Evolutionary conservation across 1,284 basidiomycete species (phyloP).

Genomic region (Cryptococcus wingfieldii): DNA sequence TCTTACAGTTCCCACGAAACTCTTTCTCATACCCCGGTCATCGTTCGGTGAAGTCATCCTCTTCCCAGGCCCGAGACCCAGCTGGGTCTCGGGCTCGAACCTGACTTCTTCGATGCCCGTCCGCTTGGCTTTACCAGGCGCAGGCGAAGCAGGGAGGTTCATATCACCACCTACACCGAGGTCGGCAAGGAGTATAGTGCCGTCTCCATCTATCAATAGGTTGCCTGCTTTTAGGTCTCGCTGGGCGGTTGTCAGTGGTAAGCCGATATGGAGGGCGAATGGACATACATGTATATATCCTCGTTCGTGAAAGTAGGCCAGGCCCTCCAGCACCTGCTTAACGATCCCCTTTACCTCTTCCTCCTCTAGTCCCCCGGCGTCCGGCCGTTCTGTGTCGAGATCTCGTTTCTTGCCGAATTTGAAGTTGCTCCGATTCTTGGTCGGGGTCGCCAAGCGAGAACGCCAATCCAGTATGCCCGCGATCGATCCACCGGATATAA

Average conservation of each 20-base stretch:
- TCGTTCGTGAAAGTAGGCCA: conserved; percentile 82
- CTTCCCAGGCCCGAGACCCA: conserved; percentile 1
- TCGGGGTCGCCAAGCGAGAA: conserved; percentile 8
- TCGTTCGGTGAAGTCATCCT: not conserved
- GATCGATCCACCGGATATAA: conserved; percentile 39
- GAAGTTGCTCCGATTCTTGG: conserved; percentile 9
- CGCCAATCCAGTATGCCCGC: conserved; percentile 40
- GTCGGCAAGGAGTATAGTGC: conserved; percentile 83
- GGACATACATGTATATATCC: conserved; percentile 72
- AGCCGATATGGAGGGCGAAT: no score
- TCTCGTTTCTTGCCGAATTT: conserved; percentile 5
- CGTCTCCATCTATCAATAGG: conserved; percentile 72
- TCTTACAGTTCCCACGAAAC: conserved; percentile 74
- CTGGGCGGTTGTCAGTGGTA: conserved; percentile 16
- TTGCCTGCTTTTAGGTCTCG: conserved; percentile 67
- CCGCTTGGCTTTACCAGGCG: not conserved
- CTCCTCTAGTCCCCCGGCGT: conserved; percentile 25
- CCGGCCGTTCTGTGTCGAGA: not conserved
- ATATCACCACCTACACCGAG: conserved; percentile 67
- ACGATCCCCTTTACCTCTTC: conserved; percentile 50
- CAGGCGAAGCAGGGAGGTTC: conserved; percentile 22
- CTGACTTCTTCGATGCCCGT: conserved; percentile 24
- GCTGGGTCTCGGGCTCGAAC: conserved; percentile 15
- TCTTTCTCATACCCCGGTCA: conserved; percentile 62
- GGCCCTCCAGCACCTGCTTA: conserved; percentile 78